Base-by-base conservation (phyloP, 108 stramenopile species). In the Cyclotella kingstonii region DNA sequence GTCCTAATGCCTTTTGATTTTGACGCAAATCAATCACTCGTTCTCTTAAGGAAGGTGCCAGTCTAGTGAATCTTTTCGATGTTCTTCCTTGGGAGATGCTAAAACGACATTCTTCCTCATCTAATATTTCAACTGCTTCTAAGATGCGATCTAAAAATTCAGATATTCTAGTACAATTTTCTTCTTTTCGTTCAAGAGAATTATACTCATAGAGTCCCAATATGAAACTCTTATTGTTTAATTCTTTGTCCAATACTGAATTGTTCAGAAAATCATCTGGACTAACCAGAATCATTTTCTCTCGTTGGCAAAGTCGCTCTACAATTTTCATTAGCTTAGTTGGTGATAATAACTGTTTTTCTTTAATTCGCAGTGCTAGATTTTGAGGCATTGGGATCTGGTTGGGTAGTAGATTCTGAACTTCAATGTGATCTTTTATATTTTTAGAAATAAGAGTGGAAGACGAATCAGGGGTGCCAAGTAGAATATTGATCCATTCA, bases 281-380 rank as follows among this genome's bases (percentile, higher is more conserved):
- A 14, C 66, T 66, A 2, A 67, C 48, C 39, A 66, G 43, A 36
- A 55, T 67, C 7, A 28, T 17, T 1, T 63, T 71, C 38, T 69
- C 73, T 26, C 76, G 55, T 28, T 85, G 75, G 47, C 76, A 75
- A 33, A 89, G 35, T 34, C 81, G 58, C 38, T 89, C 81, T 15
- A 84, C 66, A 17, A 84, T 70, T 27, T 51, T 34, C 14, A 65
- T 43, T 17, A 85, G 52, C 47, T 81, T 79, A 9, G 61, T 61
- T 10, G 53, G 39, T 10, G 81, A 66, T 15, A 50, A 58, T 7
- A 67, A 38, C 2, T 78, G 64, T 17, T 63, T 55, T 6, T 79
- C 65, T 40, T 56, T 40, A 21, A 89, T 22, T 9, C 70, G 65
- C 26, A 61, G 38, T 1, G 71, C 83, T 10, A 89, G 48, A 11